These are phyloP conservation scores for Tolypocladium tundrense DNA, from an alignment of 2,329 filamentous ascomycete species.

Conservation along the genomic window DNA sequence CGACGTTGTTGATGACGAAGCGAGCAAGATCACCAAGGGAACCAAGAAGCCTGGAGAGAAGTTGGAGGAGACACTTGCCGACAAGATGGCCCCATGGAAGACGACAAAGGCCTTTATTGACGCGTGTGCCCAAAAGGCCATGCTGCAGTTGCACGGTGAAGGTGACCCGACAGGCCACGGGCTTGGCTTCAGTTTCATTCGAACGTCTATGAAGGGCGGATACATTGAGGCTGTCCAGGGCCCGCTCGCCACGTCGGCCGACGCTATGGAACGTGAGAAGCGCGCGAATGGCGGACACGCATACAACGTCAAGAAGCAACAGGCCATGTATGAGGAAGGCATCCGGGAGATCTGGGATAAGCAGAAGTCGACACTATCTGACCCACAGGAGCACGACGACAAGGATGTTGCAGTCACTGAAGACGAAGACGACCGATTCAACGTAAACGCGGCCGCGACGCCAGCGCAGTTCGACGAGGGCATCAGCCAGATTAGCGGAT, in stretches of 20 bases:
- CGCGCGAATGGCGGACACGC: slow-evolving; percentile 88
- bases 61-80: slow-evolving; percentile 63
- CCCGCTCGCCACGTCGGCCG: slow-evolving; percentile 57
- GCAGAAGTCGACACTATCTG: slow-evolving; percentile 69
- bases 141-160: slow-evolving; percentile 89
- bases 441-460: slow-evolving; percentile 59
- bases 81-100: slow-evolving; percentile 91
- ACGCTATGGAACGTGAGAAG: slow-evolving; percentile 79
- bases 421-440: slow-evolving; percentile 58
- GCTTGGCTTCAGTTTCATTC: slow-evolving; percentile 92
- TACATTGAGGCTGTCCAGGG: slow-evolving; percentile 73
- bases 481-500: slow-evolving; percentile 64
- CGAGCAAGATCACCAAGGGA: slow-evolving; percentile 26
- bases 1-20: slow-evolving; percentile 35
- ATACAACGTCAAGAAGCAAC: slow-evolving; percentile 94
- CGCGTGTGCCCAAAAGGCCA: slow-evolving; percentile 87
- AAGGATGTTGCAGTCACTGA: slow-evolving; percentile 47
- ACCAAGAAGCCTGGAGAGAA: slow-evolving; percentile 36
- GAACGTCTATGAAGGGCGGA: slow-evolving; percentile 97
- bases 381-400: slow-evolving; percentile 57
- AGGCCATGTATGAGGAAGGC: slow-evolving; percentile 81
- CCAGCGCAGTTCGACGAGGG: slow-evolving; percentile 67
- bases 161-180: slow-evolving; percentile 91
- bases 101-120: slow-evolving; percentile 95
- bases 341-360: slow-evolving; percentile 89